A percentile compares a stretch with the other conserved stretches of the same genome.
Evolutionary conservation across 192 early-diverging fungal species (phyloP).

Genomic region (Obelidium mucronatum): DNA sequence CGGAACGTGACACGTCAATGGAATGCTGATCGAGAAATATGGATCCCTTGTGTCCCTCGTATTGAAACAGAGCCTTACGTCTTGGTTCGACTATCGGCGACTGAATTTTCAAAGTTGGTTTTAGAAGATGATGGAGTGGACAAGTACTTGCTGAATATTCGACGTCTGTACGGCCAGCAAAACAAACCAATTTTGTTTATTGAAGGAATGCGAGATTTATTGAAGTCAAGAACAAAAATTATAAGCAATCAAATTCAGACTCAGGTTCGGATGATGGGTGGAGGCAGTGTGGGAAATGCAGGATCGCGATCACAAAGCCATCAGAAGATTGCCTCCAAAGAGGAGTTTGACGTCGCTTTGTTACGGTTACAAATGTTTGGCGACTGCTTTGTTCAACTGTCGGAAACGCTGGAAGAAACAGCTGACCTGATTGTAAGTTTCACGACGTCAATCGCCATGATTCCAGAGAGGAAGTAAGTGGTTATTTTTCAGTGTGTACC

Average conservation of each 20-base stretch:
- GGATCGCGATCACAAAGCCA: neutral
- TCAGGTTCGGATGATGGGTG: neutral
- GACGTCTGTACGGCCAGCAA: neutral
- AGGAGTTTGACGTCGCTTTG: constrained; percentile 27
- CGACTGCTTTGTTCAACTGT: constrained; percentile 28
- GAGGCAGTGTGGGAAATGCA: neutral
- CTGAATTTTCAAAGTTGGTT: constrained; percentile 10
- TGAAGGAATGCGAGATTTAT: constrained; percentile 20
- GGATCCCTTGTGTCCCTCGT: constrained; percentile 9
- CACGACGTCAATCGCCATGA: constrained; percentile 32
- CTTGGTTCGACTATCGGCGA: constrained; percentile 15
- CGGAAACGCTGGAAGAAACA: constrained; percentile 20
- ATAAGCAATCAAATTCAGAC: constrained; percentile 14
- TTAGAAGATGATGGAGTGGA: neutral
- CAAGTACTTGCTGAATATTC: neutral
- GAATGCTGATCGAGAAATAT: neutral
- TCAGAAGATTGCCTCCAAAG: constrained; percentile 13
- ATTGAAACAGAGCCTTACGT: constrained; percentile 2
- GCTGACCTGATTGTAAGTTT: constrained; percentile 15
- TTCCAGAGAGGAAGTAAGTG: constrained; percentile 31
- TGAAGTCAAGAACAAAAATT: constrained; percentile 1
- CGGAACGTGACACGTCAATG: constrained; percentile 6
- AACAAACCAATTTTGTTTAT: constrained; percentile 12
- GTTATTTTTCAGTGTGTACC: neutral
- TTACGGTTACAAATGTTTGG: constrained; percentile 39